Evolutionary conservation across 352 stramenopile species (phyloP), one percentile per base, ranked within the genome.

Genomic region (Globisporangium spiculum): DNA sequence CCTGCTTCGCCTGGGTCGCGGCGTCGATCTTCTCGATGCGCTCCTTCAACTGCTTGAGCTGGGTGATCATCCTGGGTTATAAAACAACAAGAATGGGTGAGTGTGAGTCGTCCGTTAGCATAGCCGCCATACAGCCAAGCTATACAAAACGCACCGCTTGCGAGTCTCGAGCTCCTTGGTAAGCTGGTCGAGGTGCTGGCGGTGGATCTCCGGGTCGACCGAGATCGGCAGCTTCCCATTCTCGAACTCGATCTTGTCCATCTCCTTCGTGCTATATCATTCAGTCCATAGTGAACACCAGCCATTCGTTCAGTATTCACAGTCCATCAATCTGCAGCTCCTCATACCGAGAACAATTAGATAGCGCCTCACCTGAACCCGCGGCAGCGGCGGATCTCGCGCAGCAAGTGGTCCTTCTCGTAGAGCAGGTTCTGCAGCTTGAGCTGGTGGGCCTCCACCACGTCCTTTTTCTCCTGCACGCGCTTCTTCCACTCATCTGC

Each of bases 371-470:
- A 80, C 75, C 73, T 80, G 67, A 92, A 92, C 41, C 83, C 84
- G 1, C 78, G 66, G 67, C 84, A 92, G 73, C 86, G 84, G 0
- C 75, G 77, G 75, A 94, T 94, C 65, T 92, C 86, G 59, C 86
- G 83, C 65, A 90, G 30, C 41, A 94, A 69, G 67, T 94, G 84
- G 69, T 94, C 84, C 58, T 94, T 94, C 66, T 94, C 86, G 69
- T 94, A 94, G 52, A 94, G 69, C 56, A 94, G 52, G 54, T 94
- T 94, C 75, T 94, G 86, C 22, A 94, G 68, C 70, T 91, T 81
- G 34, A 94, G 70, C 65, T 94, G 86, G 32, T 94, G 84, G 16
- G 80, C 61, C 67, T 94, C 86, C 10, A 89, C 82, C 27, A 89
- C 73, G 66, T 91, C 71, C 69, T 94, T 94, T 58, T 94, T 74